A percentile compares a stretch with the other conserved stretches of the same genome.
phyloP scores from a whole-genome alignment of 2,329 filamentous ascomycete genomes.

The Neofusicoccum parvum region DNA sequence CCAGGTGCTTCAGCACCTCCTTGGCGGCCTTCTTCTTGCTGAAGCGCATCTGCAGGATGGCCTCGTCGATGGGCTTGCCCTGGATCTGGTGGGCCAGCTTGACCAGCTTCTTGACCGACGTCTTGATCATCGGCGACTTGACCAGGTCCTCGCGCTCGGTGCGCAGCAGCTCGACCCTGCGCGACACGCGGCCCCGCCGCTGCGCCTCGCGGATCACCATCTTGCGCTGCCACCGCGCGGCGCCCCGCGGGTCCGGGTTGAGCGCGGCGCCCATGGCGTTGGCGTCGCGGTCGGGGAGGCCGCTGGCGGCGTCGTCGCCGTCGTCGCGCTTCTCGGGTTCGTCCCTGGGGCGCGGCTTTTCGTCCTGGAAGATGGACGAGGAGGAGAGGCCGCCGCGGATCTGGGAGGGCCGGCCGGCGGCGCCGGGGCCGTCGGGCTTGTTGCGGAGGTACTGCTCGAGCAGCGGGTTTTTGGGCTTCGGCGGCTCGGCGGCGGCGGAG shows the following conservation, averaged over 20 bases:
- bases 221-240: conserved; percentile 77
- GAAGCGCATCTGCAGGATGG: conserved; percentile 92
- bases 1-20: conserved; percentile 77
- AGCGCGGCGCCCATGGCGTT: conserved; percentile 63
- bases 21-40: conserved; percentile 89
- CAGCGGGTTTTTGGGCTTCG: conserved; percentile 53
- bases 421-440: conserved; percentile 16
- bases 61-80: conserved; percentile 92
- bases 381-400: conserved; percentile 47
- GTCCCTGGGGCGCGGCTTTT: conserved; percentile 25
- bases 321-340: conserved; percentile 1
- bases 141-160: conserved; percentile 60
- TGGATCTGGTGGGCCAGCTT: conserved; percentile 84
- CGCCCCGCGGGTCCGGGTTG: conserved; percentile 73
- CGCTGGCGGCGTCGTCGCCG: neutral
- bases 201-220: conserved; percentile 78
- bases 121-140: conserved; percentile 75
- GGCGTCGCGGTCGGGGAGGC: conserved; percentile 35
- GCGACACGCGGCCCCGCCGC: conserved; percentile 66
- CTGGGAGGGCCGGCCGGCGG: conserved; percentile 26
- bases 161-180: conserved; percentile 67
- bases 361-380: conserved; percentile 57
- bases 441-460: conserved; percentile 59
- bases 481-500: neutral
- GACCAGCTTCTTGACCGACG: conserved; percentile 87